Evolutionary conservation across 768 basidiomycete species (phyloP).

Genomic region (Atractiella rhizophila): DNA sequence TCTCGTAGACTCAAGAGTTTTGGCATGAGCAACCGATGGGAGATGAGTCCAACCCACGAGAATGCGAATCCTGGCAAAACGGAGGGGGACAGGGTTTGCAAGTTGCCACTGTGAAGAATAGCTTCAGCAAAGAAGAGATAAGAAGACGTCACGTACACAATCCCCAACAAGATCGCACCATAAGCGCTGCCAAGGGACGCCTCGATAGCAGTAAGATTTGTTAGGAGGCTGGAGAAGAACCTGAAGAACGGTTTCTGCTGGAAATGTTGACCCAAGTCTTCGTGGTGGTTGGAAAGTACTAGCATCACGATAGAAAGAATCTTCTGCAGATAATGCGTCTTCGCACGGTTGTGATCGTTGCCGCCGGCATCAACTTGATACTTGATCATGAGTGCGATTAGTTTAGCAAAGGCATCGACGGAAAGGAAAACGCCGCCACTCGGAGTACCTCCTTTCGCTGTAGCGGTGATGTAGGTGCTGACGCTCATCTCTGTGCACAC

Average conservation of each 20-base stretch:
- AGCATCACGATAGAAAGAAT: conserved; percentile 92
- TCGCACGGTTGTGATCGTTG: conserved; percentile 75
- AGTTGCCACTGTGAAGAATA: conserved; percentile 42
- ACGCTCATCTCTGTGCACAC: conserved; percentile 89
- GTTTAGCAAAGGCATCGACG: conserved; percentile 75
- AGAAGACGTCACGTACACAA: conserved; percentile 37
- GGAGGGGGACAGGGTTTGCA: conserved; percentile 82
- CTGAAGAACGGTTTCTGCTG: conserved; percentile 95
- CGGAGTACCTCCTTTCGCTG: conserved; percentile 25
- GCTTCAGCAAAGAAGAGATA: not conserved
- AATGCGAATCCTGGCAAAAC: conserved; percentile 97
- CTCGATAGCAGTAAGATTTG: conserved; percentile 70
- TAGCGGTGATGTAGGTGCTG: conserved; percentile 39
- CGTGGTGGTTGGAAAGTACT: conserved; percentile 78
- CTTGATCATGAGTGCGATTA: conserved; percentile 95
- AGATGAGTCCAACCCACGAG: conserved; percentile 89
- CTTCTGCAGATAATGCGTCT: conserved; percentile 87
- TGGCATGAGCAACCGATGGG: conserved; percentile 92
- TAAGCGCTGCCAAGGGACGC: conserved; percentile 63
- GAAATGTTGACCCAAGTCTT: conserved; percentile 73
- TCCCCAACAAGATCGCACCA: conserved; percentile 59
- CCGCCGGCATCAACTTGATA: conserved; percentile 86
- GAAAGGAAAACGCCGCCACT: conserved; percentile 64
- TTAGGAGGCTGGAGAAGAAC: conserved; percentile 87
- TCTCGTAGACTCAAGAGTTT: conserved; percentile 67